A percentile compares a stretch with the other conserved stretches of the same genome.
Conservation (phyloP, 2,329 filamentous ascomycete species). For the Colletotrichum brevisporum region DNA sequence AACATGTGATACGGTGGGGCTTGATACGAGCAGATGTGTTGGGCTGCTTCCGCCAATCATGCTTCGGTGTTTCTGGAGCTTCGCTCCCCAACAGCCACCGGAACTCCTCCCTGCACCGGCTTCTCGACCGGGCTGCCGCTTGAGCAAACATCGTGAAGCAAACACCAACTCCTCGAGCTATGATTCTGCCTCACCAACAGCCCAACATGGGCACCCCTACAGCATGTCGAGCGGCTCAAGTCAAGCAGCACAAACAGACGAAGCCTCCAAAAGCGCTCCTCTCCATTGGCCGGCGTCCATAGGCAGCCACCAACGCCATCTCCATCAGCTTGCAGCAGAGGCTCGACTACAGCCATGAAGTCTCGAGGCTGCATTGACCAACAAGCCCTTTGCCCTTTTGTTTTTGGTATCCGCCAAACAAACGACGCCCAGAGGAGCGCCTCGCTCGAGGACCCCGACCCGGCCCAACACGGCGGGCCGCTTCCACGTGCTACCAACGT, state of each 20-base stretch:
- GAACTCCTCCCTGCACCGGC: background rate
- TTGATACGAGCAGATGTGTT: background rate
- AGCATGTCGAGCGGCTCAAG: background rate
- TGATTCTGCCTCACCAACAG: background rate
- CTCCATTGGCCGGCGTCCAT: background rate
- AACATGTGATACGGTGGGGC: background rate
- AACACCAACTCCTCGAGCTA: background rate
- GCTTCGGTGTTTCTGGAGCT: too few relatives aligned
- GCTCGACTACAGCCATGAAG: too few relatives aligned
- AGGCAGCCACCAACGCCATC: background rate
- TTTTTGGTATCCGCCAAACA: background rate
- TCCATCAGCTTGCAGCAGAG: background rate
- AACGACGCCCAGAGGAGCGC: background rate
- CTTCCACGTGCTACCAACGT: constrained; percentile 15
- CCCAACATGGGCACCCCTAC: background rate
- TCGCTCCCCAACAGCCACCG: too few relatives aligned
- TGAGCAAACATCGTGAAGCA: constrained; percentile 9
- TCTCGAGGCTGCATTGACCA: too few relatives aligned
- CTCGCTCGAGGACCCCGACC: background rate
- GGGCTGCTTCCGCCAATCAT: background rate
- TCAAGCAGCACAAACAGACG: constrained; percentile 1
- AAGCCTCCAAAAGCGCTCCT: background rate
- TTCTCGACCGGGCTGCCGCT: constrained; percentile 1
- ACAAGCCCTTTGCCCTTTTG: too few relatives aligned
- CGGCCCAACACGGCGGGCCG: constrained; percentile 11